These are phyloP conservation scores for Bretschneidera sinensis DNA, from an alignment of 345 rosid species.

Conservation along the genomic window DNA sequence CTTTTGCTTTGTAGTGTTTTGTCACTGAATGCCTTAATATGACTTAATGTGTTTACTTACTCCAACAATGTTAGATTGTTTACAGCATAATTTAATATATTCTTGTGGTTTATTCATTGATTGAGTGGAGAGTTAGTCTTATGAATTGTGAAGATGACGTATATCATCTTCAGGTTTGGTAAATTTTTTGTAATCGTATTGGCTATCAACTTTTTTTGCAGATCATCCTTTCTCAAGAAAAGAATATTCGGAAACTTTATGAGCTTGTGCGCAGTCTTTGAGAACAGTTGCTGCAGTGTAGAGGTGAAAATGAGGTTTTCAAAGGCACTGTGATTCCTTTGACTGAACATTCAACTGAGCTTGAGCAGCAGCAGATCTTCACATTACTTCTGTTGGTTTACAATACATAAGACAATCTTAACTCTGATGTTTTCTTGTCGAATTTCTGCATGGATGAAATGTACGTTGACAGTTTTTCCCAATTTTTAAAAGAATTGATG, in stretches of 20 bases:
- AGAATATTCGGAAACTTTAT: conserved; percentile 59
- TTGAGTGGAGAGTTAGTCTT: background rate
- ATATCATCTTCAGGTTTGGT: background rate
- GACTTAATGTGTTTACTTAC: no score
- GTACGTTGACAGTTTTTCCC: background rate
- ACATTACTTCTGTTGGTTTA: background rate
- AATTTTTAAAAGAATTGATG: background rate
- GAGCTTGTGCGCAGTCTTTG: conserved; percentile 49
- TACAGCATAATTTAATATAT: no score
- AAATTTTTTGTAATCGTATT: background rate
- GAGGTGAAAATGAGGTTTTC: conserved; percentile 31
- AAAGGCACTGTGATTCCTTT: conserved; percentile 31
- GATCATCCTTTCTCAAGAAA: conserved; percentile 75
- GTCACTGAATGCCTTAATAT: no score
- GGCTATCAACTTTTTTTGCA: conserved; percentile 20
- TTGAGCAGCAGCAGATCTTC: conserved; percentile 35
- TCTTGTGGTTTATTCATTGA: background rate
- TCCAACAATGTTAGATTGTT: no score
- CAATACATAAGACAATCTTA: background rate
- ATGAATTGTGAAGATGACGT: background rate
- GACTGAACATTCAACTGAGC: conserved; percentile 38
- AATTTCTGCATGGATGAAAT: background rate
- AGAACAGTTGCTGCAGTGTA: conserved; percentile 52
- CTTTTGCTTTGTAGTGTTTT: no score
- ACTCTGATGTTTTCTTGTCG: background rate